phyloP scores from a whole-genome alignment of 306 rosid genomes.

The Vigna reflexopilosa region DNA sequence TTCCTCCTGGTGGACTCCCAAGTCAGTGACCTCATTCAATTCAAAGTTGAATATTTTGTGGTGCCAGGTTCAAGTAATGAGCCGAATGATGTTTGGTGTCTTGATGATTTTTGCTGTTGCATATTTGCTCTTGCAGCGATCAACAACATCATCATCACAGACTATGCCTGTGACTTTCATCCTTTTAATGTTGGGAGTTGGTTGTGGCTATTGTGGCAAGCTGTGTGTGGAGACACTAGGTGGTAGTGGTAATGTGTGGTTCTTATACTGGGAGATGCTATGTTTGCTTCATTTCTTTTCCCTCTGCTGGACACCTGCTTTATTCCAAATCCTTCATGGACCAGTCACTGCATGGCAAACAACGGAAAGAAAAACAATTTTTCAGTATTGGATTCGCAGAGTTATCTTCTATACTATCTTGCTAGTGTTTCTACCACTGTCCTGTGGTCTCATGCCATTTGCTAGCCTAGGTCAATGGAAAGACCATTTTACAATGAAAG shows the following conservation, averaged over 20 bases:
- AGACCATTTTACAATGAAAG: conserved; percentile 57
- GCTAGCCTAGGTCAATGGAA: conserved; percentile 80
- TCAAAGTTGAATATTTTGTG: conserved; percentile 51
- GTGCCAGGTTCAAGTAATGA: conserved; percentile 72
- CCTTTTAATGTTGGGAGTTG: conserved; percentile 68
- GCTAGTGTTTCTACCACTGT: conserved; percentile 67
- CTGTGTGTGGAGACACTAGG: conserved; percentile 83
- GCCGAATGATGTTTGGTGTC: conserved; percentile 70
- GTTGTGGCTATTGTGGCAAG: conserved; percentile 82
- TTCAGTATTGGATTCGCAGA: conserved; percentile 72
- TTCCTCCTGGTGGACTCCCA: conserved; percentile 77
- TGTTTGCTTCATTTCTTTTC: conserved; percentile 73
- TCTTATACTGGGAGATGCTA: conserved; percentile 71
- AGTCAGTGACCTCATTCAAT: conserved; percentile 57
- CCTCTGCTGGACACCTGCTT: conserved; percentile 54
- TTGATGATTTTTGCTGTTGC: conserved; percentile 64
- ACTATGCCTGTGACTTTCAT: conserved; percentile 81
- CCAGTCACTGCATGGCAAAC: conserved; percentile 51
- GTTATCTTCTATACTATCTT: conserved; percentile 52
- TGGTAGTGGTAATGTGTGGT: conserved; percentile 85
- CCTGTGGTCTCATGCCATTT: conserved; percentile 86
- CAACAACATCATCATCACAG: conserved; percentile 63
- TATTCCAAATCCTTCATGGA: conserved; percentile 69
- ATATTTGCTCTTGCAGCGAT: conserved; percentile 65
- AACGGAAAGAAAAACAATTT: conserved; percentile 34